These are phyloP conservation scores for Coemansia sp. DNA, from an alignment of 192 early-diverging fungal genomes.

Conservation along the genomic window DNA sequence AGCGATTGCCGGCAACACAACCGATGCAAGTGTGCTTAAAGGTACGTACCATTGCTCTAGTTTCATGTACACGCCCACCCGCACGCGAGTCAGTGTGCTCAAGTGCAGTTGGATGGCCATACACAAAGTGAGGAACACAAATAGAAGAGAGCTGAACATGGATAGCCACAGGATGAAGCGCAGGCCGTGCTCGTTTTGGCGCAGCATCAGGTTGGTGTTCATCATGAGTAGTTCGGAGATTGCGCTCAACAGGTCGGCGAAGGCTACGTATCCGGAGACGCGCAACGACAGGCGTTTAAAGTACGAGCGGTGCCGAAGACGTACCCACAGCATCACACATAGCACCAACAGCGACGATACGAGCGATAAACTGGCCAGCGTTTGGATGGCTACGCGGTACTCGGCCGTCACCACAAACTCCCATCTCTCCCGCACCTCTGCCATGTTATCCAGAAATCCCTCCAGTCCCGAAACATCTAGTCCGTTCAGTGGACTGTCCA, in stretches of 20 bases:
- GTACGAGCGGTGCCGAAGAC: conserved; percentile 20
- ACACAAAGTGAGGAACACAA: conserved; percentile 32
- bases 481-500: too few relatives aligned
- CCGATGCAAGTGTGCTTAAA: conserved; percentile 14
- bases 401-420: conserved; percentile 31
- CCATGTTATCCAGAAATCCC: neutral
- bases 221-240: conserved; percentile 22
- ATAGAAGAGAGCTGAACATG: conserved; percentile 28
- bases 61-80: conserved; percentile 32
- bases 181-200: conserved; percentile 11
- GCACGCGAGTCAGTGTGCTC: conserved; percentile 38
- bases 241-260: conserved; percentile 19
- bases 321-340: conserved; percentile 8
- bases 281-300: conserved; percentile 35
- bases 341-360: conserved; percentile 22
- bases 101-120: conserved; percentile 47
- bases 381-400: conserved; percentile 26
- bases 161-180: conserved; percentile 39
- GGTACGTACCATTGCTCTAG: conserved; percentile 35
- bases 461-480: too few relatives aligned
- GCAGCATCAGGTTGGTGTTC: conserved; percentile 36
- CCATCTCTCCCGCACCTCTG: conserved; percentile 7
- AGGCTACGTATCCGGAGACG: conserved; percentile 31
- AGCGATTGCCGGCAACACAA: conserved; percentile 23
- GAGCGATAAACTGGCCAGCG: conserved; percentile 27